Conservation (phyloP, 2,329 filamentous ascomycete species). For the Colletotrichum higginsianum region DNA sequence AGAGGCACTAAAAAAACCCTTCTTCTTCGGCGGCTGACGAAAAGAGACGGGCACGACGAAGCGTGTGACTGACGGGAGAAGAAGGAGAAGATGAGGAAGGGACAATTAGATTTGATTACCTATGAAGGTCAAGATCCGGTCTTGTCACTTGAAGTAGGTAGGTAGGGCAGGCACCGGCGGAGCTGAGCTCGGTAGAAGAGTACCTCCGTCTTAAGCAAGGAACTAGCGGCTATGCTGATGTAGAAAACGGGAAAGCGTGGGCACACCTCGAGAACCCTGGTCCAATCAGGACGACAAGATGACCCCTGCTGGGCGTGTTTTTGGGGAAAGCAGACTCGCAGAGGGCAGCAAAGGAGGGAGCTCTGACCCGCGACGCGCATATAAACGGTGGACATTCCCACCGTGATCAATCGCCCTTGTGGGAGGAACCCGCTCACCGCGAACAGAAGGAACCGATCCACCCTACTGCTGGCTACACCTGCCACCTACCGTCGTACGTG, state of each 20-base stretch:
- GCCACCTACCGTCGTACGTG: slow-evolving; percentile 8
- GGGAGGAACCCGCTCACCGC: slow-evolving; percentile 32
- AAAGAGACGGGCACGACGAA: not conserved
- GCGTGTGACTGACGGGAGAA: not conserved
- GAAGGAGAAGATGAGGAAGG: not conserved
- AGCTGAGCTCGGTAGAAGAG: slow-evolving; percentile 15
- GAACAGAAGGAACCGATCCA: slow-evolving; percentile 17
- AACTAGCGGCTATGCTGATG: slow-evolving; percentile 30
- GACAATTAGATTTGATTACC: not conserved
- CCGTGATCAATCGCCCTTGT: slow-evolving; percentile 45
- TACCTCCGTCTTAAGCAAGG: slow-evolving; percentile 10
- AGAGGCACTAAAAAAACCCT: not conserved
- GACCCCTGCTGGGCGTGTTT: slow-evolving; percentile 27
- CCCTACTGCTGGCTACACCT: slow-evolving; percentile 29
- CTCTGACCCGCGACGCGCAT: slow-evolving; percentile 56
- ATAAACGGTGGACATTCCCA: slow-evolving; percentile 65
- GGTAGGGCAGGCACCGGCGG: not conserved
- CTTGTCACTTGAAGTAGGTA: not conserved
- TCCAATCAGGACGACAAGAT: slow-evolving; percentile 35
- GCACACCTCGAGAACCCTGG: slow-evolving; percentile 15
- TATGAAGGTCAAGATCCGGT: not conserved
- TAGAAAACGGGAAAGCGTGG: slow-evolving; percentile 38
- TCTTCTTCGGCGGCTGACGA: not conserved
- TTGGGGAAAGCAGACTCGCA: slow-evolving; percentile 14
- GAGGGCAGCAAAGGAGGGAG: slow-evolving; percentile 31